phyloP scores from a whole-genome alignment of 2,329 filamentous ascomycete species.

The Apiospora saccharicola region DNA sequence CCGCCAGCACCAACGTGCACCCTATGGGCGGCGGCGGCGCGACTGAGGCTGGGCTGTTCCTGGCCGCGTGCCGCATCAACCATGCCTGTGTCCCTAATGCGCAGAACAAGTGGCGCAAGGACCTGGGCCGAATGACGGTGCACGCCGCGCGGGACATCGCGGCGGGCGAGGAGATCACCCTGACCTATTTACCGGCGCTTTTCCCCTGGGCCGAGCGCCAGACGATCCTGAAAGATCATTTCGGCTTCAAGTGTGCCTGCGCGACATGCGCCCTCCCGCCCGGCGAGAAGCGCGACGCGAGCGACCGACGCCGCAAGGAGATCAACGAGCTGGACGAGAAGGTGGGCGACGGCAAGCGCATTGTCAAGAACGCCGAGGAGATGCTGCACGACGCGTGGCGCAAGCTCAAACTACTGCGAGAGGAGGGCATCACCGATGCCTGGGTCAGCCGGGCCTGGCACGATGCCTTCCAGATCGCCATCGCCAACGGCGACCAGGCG shows the following conservation, averaged over 20 bases:
- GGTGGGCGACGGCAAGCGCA: constrained; percentile 24
- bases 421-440: constrained; percentile 33
- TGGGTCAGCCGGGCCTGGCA: constrained; percentile 40
- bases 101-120: constrained; percentile 36
- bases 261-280: constrained; percentile 30
- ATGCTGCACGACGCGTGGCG: constrained; percentile 22
- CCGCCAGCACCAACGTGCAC: constrained; percentile 37
- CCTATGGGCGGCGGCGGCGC: constrained; percentile 26
- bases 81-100: constrained; percentile 38
- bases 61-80: constrained; percentile 35
- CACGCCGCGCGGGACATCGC: constrained; percentile 35
- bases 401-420: constrained; percentile 27
- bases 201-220: constrained; percentile 28
- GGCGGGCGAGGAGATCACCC: constrained; percentile 33
- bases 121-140: constrained; percentile 32
- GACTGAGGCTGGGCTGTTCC: constrained; percentile 33
- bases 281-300: constrained; percentile 15
- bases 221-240: constrained; percentile 29
- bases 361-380: constrained; percentile 19
- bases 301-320: constrained; percentile 26
- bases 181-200: constrained; percentile 33
- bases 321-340: constrained; percentile 25
- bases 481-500: constrained; percentile 46
- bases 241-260: constrained; percentile 35
- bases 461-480: constrained; percentile 45